phyloP scores from a whole-genome alignment of 768 basidiomycete species.

The Lactarius evosmus region DNA sequence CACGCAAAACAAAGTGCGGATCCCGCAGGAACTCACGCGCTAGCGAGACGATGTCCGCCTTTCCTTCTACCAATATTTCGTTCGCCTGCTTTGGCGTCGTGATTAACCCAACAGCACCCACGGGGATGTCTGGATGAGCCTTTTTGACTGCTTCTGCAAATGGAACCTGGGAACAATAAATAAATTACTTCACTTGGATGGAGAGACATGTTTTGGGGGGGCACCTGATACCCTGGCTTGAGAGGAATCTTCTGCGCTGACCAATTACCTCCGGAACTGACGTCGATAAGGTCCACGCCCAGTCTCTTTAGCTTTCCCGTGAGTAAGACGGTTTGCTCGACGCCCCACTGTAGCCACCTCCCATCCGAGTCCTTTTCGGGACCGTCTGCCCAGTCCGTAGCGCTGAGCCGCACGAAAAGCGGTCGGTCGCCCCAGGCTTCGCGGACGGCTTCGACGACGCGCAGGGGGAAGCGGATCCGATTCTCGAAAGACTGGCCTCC shows the following conservation, averaged over 20 bases:
- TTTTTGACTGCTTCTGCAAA: conserved; percentile 67
- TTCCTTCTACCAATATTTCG: conserved; percentile 57
- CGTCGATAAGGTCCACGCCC: conserved; percentile 77
- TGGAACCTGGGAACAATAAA: conserved; percentile 45
- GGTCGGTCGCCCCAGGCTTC: conserved; percentile 60
- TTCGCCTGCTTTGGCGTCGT: conserved; percentile 58
- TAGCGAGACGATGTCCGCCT: conserved; percentile 66
- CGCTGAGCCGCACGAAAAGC: conserved; percentile 62
- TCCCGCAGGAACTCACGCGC: conserved; percentile 65
- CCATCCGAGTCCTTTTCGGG: conserved; percentile 53
- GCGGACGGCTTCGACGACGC: conserved; percentile 51
- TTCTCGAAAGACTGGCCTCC: conserved; percentile 69
- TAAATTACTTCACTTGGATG: neutral
- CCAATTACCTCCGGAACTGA: conserved; percentile 42
- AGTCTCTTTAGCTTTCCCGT: conserved; percentile 52
- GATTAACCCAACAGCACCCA: conserved; percentile 73
- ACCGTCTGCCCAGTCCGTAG: conserved; percentile 52
- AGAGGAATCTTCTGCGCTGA: conserved; percentile 53
- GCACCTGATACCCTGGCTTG: conserved; percentile 60
- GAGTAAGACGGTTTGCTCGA: conserved; percentile 68
- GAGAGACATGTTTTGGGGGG: neutral
- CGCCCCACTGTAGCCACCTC: conserved; percentile 66
- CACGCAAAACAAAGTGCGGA: conserved; percentile 60
- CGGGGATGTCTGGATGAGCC: conserved; percentile 49
- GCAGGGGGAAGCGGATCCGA: conserved; percentile 64